Base-by-base conservation (phyloP, 306 rosid species). In the Prunus salicina region DNA sequence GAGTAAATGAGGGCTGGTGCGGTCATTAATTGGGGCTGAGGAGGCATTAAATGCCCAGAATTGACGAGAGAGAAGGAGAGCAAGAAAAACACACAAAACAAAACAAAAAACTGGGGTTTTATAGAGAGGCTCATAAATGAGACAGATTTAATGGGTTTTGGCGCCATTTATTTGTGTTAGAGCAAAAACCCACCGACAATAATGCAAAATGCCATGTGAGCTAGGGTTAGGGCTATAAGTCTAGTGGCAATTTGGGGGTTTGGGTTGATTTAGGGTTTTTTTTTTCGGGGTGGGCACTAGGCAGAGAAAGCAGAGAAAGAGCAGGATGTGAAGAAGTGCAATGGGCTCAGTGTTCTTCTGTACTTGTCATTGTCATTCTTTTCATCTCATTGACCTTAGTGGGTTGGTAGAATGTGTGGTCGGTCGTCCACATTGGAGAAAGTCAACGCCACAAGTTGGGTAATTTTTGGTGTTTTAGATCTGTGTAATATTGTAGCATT, bases 41-140 rank as follows among this genome's bases (percentile, higher is more conserved):
- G 32, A 10, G 79, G 65, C 85, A 77, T 53, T 84, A 58, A 81
- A 69, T 82, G 86, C 73, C 52, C 8, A 74, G 73, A 82, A 82
- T 82, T 32, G 86, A 82, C 80, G 77, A 78, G 71, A 49, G 50
- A 49, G 76, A 14, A n/a, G 52, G 27, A 41, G 57, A 9, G 56
- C 43, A 15, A 3, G 76, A 34, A 45, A 69, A 50, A 49, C 74
- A 41, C 47, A 25, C 64, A 60, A 67, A 67, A 62, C 56, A 61
- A 67, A 71, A 41, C 14, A n/a, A 58, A 72, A 67, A 12, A 25
- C 38, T 32, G 47, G 55, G 64, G 2, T 60, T 60, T 60, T 20
- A 45, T 7, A 45, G 61, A 25, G 57, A 62, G 52, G 71, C 51
- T 64, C 46, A 49, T 64, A 38, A 75, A 75, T 75, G 79, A 52